These are phyloP conservation scores for Trypanosoma rangeli DNA, from an alignment of 208 protist species.

Conservation along the genomic window DNA sequence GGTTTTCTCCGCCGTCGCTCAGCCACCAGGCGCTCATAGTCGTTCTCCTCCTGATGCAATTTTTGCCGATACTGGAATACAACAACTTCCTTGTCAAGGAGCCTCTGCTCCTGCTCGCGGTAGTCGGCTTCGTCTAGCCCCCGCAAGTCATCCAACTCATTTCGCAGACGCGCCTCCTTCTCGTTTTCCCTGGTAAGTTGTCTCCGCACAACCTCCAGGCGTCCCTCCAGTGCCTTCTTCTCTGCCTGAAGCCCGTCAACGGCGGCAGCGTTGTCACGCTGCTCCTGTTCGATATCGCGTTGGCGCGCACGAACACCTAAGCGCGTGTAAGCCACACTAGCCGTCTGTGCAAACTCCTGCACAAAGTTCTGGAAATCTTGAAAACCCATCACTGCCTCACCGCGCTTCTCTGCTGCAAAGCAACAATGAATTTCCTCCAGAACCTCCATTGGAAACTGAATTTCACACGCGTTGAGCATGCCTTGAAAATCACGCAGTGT, in stretches of 20 bases:
- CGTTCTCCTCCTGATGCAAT: constrained; percentile 60
- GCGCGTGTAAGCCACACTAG: constrained; percentile 70
- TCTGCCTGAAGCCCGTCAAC: constrained; percentile 40
- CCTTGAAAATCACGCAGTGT: constrained; percentile 46
- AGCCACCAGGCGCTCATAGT: constrained; percentile 71
- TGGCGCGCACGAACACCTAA: constrained; percentile 59
- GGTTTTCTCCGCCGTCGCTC: constrained; percentile 45
- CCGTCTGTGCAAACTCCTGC: constrained; percentile 57
- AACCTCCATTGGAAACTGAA: constrained; percentile 59
- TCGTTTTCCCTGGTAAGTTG: constrained; percentile 39
- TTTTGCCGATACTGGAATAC: constrained; percentile 75
- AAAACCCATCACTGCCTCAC: constrained; percentile 35
- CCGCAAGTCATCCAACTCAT: constrained; percentile 52
- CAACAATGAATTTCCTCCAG: constrained; percentile 52
- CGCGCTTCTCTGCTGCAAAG: constrained; percentile 40
- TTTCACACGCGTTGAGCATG: constrained; percentile 53
- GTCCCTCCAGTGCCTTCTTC: constrained; percentile 48
- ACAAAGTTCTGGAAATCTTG: constrained; percentile 65
- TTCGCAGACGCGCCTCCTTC: constrained; percentile 39
- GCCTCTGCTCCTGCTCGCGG: constrained; percentile 59
- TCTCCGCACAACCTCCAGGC: constrained; percentile 38
- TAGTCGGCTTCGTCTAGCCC: constrained; percentile 43
- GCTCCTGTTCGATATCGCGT: constrained; percentile 47
- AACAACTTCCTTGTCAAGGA: constrained; percentile 82
- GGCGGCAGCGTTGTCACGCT: constrained; percentile 35